Conservation (phyloP, 352 stramenopile genomes). For the Globisporangium iwayamae region DNA sequence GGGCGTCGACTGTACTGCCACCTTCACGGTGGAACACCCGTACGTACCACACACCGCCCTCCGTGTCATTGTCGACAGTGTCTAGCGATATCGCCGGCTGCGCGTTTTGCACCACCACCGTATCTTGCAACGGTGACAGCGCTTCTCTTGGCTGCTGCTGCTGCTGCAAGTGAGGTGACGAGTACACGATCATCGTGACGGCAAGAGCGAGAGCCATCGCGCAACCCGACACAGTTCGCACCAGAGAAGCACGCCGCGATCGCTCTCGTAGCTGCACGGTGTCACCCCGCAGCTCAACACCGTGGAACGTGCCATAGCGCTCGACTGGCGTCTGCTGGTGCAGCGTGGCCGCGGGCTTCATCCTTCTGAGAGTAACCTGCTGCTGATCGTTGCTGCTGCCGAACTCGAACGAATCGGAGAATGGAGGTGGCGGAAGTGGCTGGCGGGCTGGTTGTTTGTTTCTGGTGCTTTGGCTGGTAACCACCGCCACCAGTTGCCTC, state of each 20-base stretch:
- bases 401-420: background rate
- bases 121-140: background rate
- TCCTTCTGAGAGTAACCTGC: background rate
- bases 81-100: background rate
- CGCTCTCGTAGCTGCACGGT: background rate
- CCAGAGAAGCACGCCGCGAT: background rate
- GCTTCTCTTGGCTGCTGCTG: background rate
- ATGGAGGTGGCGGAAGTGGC: background rate
- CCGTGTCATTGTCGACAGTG: too few species aligned
- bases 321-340: background rate
- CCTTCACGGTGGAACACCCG: constrained; percentile 6
- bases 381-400: background rate
- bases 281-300: background rate
- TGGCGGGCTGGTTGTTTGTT: background rate
- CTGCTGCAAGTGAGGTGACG: background rate
- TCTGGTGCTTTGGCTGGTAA: constrained; percentile 2
- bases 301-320: constrained; percentile 11
- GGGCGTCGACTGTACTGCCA: background rate
- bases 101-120: background rate
- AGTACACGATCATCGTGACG: constrained; percentile 9
- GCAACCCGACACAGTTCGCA: background rate
- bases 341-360: background rate
- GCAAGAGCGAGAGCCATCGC: constrained; percentile 10
- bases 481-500: background rate
- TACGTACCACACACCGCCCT: constrained; percentile 1